Percentiles rank a stretch among this genome's conserved stretches.
Evolutionary conservation across 1,139 yeast genomes (phyloP).

Genomic region (Sugiyamaella novakii): DNA sequence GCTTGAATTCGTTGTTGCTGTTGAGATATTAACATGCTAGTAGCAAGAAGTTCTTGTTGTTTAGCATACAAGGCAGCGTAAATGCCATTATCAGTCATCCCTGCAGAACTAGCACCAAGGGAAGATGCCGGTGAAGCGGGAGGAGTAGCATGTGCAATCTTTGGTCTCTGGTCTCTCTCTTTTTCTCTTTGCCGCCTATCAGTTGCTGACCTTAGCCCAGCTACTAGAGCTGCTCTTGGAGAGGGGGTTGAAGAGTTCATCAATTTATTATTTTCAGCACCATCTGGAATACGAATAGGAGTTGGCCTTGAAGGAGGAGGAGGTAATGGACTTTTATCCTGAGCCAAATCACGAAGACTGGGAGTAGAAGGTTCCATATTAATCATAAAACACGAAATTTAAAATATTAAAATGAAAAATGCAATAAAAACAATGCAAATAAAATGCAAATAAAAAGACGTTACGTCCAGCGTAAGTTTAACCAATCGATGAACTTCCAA

Average conservation of each 20-base stretch:
- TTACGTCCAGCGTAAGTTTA: conserved; percentile 12
- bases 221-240: conserved; percentile 39
- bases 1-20: conserved; percentile 42
- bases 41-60: conserved; percentile 44
- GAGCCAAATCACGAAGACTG: conserved; percentile 7
- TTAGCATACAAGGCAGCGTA: conserved; percentile 43
- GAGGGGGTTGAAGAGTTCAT: conserved; percentile 21
- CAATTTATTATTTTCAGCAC: conserved; percentile 21
- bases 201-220: conserved; percentile 40
- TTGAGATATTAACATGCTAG: conserved; percentile 40
- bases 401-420: too few species aligned
- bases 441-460: too few species aligned
- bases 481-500: too few species aligned
- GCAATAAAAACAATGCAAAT: neutral
- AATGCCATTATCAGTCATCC: conserved; percentile 36
- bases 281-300: conserved; percentile 31
- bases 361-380: conserved; percentile 7
- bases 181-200: conserved; percentile 38
- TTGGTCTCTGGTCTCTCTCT: conserved; percentile 28
- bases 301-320: conserved; percentile 24
- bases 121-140: conserved; percentile 16
- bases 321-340: conserved; percentile 8
- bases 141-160: conserved; percentile 21
- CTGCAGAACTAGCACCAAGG: conserved; percentile 1
- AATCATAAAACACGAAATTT: too few species aligned